Evolutionary conservation across 768 basidiomycete genomes (phyloP).

Genomic region (Boletus subparvulus): DNA sequence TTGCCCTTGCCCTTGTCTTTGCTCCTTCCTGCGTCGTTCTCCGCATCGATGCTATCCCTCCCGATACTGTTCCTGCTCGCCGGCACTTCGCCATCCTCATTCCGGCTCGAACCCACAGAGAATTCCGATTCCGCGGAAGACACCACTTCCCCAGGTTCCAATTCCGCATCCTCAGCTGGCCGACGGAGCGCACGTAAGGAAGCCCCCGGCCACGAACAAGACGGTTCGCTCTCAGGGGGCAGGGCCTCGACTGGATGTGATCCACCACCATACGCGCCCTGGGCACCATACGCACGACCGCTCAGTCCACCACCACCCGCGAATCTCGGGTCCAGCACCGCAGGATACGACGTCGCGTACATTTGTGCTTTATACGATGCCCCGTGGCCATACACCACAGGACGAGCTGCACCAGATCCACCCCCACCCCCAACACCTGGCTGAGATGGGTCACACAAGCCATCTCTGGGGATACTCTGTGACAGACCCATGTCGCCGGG

Average conservation of each 20-base stretch:
- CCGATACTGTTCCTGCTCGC: background rate
- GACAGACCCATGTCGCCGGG: slow-evolving; percentile 18
- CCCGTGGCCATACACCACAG: background rate
- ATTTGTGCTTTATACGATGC: background rate
- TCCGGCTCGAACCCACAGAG: slow-evolving; percentile 24
- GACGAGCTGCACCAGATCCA: slow-evolving; percentile 21
- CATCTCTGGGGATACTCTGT: slow-evolving; percentile 8
- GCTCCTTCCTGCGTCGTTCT: background rate
- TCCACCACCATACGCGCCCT: background rate
- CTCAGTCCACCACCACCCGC: background rate
- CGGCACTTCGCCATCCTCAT: slow-evolving; percentile 13
- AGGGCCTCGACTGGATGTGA: background rate
- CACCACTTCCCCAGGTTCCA: slow-evolving; percentile 29
- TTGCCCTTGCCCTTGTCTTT: slow-evolving; percentile 13
- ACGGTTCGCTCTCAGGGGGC: slow-evolving; percentile 1
- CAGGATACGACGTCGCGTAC: slow-evolving; percentile 13
- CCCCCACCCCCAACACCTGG: slow-evolving; percentile 14
- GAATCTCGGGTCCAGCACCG: slow-evolving; percentile 13
- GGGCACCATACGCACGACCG: background rate
- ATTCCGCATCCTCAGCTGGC: slow-evolving; percentile 4
- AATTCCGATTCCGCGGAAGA: slow-evolving; percentile 26
- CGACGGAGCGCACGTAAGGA: background rate
- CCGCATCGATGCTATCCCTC: background rate
- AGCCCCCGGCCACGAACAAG: background rate
- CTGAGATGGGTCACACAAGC: slow-evolving; percentile 20